Conservation (phyloP, 345 rosid genomes). For the Pelargonium nanum region DNA sequence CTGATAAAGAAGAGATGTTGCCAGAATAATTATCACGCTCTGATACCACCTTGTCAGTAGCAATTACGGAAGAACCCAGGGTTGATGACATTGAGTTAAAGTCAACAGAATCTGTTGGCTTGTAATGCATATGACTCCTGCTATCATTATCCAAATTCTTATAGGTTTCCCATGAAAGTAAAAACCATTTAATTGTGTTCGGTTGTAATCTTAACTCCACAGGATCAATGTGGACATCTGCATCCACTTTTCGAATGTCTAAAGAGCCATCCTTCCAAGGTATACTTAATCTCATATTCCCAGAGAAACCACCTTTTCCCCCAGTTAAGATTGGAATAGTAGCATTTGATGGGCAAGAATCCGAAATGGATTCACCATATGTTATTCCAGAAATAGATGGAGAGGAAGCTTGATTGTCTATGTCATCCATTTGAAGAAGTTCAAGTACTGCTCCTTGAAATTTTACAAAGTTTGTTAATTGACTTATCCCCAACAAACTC, state of each 20-base stretch:
- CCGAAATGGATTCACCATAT: constrained; percentile 15
- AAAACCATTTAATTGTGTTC: constrained; percentile 54
- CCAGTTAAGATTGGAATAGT: constrained; percentile 51
- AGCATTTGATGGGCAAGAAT: constrained; percentile 16
- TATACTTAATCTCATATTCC: constrained; percentile 69
- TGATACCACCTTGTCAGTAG: constrained; percentile 18
- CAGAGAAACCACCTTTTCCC: constrained; percentile 66
- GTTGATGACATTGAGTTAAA: constrained; percentile 27
- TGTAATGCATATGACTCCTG: constrained; percentile 12
- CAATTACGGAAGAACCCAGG: constrained; percentile 16
- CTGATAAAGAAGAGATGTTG: constrained; percentile 22
- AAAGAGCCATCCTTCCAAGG: constrained; percentile 93
- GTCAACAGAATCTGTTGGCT: constrained; percentile 31
- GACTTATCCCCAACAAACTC: constrained; percentile 59
- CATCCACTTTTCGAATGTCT: constrained; percentile 82
- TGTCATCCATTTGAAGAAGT: constrained; percentile 50
- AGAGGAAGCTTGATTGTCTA: constrained; percentile 18
- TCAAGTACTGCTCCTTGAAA: constrained; percentile 76
- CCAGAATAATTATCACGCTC: constrained; percentile 20
- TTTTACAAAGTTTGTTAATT: constrained; percentile 56
- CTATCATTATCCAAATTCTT: constrained; percentile 24
- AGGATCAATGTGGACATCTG: constrained; percentile 65
- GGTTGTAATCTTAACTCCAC: constrained; percentile 67
- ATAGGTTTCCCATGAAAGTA: constrained; percentile 43
- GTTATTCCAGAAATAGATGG: constrained; percentile 14